A percentile compares a stretch with the other conserved stretches of the same genome.
Conservation (phyloP, 805 yeast species). For the Spathaspora hagerdaliae region DNA sequence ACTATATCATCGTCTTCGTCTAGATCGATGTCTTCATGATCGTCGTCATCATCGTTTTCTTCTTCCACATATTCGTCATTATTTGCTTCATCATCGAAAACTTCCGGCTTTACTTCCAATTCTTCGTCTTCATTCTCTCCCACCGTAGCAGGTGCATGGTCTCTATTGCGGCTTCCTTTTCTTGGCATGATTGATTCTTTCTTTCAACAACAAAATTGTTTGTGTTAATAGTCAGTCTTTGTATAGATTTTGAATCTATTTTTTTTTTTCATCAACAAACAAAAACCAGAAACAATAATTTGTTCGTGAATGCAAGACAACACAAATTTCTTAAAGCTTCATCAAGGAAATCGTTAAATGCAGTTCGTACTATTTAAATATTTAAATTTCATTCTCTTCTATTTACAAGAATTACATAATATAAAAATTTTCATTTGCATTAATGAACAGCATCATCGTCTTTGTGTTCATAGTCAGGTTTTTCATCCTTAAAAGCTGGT, state of each 20-base stretch:
- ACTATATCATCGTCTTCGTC: conserved; percentile 16
- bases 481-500: conserved; percentile 38
- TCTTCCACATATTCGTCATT: conserved; percentile 14
- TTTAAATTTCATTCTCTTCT: conserved; percentile 3
- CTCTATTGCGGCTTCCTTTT: not conserved
- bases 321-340: not conserved
- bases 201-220: not conserved
- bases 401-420: not conserved
- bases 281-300: not conserved
- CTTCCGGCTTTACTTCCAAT: conserved; percentile 13
- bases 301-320: not conserved
- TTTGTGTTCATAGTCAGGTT: conserved; percentile 22
- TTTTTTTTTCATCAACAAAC: no score
- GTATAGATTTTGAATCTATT: no score
- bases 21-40: conserved; percentile 15
- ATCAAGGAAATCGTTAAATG: not conserved
- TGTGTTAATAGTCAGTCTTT: no score
- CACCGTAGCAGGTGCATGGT: not conserved
- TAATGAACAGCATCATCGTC: conserved; percentile 13
- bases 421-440: not conserved
- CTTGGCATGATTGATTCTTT: conserved; percentile 1
- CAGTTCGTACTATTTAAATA: not conserved
- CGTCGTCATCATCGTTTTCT: conserved; percentile 9
- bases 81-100: conserved; percentile 12
- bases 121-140: conserved; percentile 6